phyloP scores from a whole-genome alignment of 345 rosid species.

The Citrus glauca region DNA sequence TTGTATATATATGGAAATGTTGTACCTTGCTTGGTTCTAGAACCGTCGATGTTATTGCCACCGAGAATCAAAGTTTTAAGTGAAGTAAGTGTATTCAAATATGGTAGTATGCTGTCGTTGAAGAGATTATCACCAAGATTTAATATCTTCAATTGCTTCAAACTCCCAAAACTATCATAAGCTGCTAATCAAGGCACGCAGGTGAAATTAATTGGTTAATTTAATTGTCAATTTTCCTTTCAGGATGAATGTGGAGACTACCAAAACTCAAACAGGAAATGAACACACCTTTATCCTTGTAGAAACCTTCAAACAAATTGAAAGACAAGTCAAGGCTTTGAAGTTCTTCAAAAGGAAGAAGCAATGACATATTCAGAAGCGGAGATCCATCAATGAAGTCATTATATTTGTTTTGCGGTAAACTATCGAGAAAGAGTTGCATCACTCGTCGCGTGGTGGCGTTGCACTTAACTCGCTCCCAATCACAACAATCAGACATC shows the following conservation, averaged over 20 bases:
- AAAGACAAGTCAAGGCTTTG: conserved; percentile 1
- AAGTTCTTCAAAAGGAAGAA: conserved; percentile 13
- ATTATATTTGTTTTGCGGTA: no score
- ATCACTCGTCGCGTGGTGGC: not conserved
- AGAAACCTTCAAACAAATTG: not conserved
- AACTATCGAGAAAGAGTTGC: not conserved
- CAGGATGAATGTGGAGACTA: not conserved
- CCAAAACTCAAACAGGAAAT: not conserved
- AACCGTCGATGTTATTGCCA: not conserved
- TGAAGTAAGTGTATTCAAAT: not conserved
- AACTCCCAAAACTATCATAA: not conserved
- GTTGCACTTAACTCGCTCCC: conserved; percentile 17
- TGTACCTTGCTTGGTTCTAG: not conserved
- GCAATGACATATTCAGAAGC: not conserved
- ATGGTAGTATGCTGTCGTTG: not conserved
- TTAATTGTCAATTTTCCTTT: no score
- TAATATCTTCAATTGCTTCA: not conserved
- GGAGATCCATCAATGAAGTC: not conserved
- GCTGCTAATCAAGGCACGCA: not conserved
- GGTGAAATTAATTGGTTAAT: not conserved
- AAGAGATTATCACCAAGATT: not conserved
- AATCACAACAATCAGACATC: not conserved
- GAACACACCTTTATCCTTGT: not conserved
- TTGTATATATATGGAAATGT: no score
- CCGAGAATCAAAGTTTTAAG: not conserved